Conservation (phyloP, 2,329 filamentous ascomycete genomes). For the Colletotrichum sp. region DNA sequence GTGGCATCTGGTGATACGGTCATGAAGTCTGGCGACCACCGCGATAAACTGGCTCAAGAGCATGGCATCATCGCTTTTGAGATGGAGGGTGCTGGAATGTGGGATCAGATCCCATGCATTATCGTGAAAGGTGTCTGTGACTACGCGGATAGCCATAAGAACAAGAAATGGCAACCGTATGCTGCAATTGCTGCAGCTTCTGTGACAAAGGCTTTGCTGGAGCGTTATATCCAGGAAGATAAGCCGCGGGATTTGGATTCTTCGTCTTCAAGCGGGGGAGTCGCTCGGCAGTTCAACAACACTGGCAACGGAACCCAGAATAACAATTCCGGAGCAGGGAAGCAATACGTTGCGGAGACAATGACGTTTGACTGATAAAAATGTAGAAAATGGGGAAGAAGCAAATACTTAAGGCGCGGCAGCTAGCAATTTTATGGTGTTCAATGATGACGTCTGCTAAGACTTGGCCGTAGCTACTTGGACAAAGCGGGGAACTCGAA, state of each 20-base stretch:
- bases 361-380: neutral
- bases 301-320: neutral
- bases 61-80: slow-evolving; percentile 34
- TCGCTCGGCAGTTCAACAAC: neutral
- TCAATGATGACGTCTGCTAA: no score
- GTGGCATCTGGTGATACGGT: slow-evolving; percentile 45
- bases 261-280: neutral
- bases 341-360: neutral
- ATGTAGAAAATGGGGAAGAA: no score
- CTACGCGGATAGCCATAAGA: slow-evolving; percentile 43
- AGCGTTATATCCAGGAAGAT: neutral
- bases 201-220: slow-evolving; percentile 10
- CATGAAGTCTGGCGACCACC: slow-evolving; percentile 39
- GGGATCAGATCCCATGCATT: slow-evolving; percentile 37
- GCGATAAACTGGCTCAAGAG: slow-evolving; percentile 35
- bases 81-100: slow-evolving; percentile 37
- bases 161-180: slow-evolving; percentile 20
- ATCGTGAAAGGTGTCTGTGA: slow-evolving; percentile 42
- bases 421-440: no score
- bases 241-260: fast-evolving
- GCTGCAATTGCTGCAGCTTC: slow-evolving; percentile 21
- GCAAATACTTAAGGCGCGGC: no score
- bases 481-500: no score
- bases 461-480: no score
- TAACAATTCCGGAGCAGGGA: neutral